Percentiles rank a stretch among this genome's conserved stretches.
Conservation (phyloP, 306 rosid species). For the Fragaria iinumae region DNA sequence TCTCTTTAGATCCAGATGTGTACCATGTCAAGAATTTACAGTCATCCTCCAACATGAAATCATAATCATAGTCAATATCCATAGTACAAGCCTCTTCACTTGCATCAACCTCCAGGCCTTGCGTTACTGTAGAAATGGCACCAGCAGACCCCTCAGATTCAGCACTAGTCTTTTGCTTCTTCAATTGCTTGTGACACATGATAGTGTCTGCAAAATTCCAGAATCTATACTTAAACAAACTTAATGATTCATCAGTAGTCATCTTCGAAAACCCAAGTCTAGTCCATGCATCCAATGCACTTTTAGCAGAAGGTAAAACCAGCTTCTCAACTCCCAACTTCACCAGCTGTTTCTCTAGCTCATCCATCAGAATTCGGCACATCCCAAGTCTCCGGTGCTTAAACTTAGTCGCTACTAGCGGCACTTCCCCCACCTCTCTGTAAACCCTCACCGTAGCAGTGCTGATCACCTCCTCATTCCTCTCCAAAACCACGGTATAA, state of each 20-base stretch:
- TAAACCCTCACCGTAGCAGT: conserved; percentile 51
- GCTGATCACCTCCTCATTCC: conserved; percentile 27
- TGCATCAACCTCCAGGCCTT: not conserved
- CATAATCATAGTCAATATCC: not conserved
- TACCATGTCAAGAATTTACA: not conserved
- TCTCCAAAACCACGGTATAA: conserved; percentile 54
- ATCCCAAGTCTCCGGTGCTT: conserved; percentile 47
- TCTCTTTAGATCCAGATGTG: not conserved
- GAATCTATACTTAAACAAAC: conserved; percentile 24
- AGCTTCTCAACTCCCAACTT: conserved; percentile 53
- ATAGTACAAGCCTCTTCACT: not conserved
- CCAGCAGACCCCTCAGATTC: not conserved
- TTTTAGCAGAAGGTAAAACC: conserved; percentile 45
- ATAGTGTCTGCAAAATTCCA: conserved; percentile 43
- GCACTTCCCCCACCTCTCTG: conserved; percentile 58
- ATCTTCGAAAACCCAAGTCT: conserved; percentile 46
- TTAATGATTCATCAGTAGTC: conserved; percentile 28
- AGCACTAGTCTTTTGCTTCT: not conserved
- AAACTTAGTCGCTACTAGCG: conserved; percentile 56
- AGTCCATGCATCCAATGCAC: conserved; percentile 49
- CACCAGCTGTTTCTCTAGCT: conserved; percentile 46
- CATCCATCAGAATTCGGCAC: conserved; percentile 56
- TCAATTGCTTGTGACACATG: conserved; percentile 52
- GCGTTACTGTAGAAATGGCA: conserved; percentile 1
- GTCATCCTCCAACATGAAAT: not conserved